Conservation (phyloP, 2,329 filamentous ascomycete species). For the Colletotrichum tanaceti region DNA sequence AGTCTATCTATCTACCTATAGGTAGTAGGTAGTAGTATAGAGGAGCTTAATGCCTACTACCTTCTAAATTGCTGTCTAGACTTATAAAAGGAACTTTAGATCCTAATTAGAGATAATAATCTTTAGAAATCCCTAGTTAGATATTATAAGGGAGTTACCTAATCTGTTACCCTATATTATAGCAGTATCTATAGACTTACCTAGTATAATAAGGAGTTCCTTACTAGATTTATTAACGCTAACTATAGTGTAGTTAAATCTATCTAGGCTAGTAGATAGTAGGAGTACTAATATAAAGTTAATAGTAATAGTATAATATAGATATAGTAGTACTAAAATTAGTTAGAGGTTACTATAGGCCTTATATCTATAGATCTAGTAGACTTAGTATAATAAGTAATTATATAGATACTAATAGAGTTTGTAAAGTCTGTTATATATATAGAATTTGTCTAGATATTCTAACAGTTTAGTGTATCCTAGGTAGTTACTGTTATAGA, state of each 20-base stretch:
- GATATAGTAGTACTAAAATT: neutral
- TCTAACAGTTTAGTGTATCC: neutral
- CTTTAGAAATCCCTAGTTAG: neutral
- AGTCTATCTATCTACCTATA: neutral
- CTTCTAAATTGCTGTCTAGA: neutral
- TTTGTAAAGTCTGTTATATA: too few relatives aligned
- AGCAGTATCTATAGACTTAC: neutral
- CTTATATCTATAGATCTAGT: too few relatives aligned
- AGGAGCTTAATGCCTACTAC: neutral
- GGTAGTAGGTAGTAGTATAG: neutral
- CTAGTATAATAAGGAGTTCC: neutral
- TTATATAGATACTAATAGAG: too few relatives aligned
- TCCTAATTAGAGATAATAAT: neutral
- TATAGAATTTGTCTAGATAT: neutral
- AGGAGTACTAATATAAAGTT: neutral
- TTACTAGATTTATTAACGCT: neutral
- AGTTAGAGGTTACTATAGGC: neutral
- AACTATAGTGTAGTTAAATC: neutral
- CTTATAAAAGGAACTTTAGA: neutral
- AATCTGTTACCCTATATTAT: neutral
- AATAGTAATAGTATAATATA: neutral
- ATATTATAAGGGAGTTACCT: neutral
- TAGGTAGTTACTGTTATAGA: neutral
- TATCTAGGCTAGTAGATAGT: neutral
- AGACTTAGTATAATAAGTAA: too few relatives aligned